A percentile compares a stretch with the other conserved stretches of the same genome.
phyloP scores from a whole-genome alignment of 2,329 filamentous ascomycete genomes.

The Fusarium lateritium region DNA sequence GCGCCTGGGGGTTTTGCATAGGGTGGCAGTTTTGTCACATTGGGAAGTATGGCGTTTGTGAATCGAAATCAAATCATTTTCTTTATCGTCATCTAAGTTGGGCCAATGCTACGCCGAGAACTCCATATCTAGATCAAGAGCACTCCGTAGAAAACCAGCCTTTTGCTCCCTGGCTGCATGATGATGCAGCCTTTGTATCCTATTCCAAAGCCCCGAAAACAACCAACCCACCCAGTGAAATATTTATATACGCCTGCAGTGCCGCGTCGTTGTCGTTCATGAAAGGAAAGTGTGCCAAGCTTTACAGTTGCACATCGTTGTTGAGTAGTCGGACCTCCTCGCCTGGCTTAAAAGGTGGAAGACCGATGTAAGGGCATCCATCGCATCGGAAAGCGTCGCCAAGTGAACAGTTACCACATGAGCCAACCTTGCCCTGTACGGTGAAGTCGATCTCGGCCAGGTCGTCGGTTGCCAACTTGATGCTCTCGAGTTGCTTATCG shows the following conservation, averaged over 20 bases:
- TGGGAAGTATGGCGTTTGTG: constrained; percentile 42
- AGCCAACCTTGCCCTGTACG: constrained; percentile 95
- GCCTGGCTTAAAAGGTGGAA: constrained; percentile 96
- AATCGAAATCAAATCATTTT: constrained; percentile 35
- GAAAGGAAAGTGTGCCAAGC: constrained; percentile 10
- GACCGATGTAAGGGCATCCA: constrained; percentile 84
- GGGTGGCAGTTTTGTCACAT: constrained; percentile 22
- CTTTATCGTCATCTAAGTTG: constrained; percentile 45
- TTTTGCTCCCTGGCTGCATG: constrained; percentile 36
- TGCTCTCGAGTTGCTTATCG: constrained; percentile 73
- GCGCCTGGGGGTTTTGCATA: constrained; percentile 41
- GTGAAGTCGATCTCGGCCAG: constrained; percentile 93
- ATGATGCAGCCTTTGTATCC: constrained; percentile 35
- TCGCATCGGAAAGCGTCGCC: constrained; percentile 90
- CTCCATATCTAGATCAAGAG: constrained; percentile 46
- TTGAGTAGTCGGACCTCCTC: constrained; percentile 93
- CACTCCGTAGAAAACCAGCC: constrained; percentile 41
- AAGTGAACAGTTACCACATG: constrained; percentile 93
- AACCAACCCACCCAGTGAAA: constrained; percentile 41
- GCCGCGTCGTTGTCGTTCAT: constrained; percentile 38
- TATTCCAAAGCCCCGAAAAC: constrained; percentile 36
- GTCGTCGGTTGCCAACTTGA: constrained; percentile 83
- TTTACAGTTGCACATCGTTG: constrained; percentile 84
- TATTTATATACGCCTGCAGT: constrained; percentile 46
- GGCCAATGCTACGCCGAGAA: constrained; percentile 45